Evolutionary conservation across 345 rosid genomes (phyloP), one percentile per base, ranked within the genome.

Genomic region (Salix dunnii): DNA sequence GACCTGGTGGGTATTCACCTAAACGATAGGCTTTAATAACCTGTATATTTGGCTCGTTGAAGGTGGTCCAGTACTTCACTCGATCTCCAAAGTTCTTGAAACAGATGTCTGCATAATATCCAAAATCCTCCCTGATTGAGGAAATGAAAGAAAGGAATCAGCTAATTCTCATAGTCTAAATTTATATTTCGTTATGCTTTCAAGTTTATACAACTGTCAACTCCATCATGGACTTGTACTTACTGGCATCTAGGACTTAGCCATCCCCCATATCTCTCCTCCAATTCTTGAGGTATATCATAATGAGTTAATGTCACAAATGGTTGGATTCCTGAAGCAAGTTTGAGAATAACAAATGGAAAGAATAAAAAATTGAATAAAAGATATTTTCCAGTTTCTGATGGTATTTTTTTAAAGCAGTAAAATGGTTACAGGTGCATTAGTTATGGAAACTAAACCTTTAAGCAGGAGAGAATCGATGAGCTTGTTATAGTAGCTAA

Each of bases 401-500:
- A 68, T 38, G 30, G 16, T 21, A 28, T 25, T 68, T 21, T 21
- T 18, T 68, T 23, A 3, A 30, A 14, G 49, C 49, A 46, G 17
- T 40, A 10, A 40, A 40, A 40, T 40, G 43, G 3, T 40, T 10
- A 40, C 43, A 40, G 43, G 43, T 46, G 13, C 16, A 12, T 46
- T 46, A 1, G 16, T 40, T 38, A 18, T 18, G 33, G 25, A 14
- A 72, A 63, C 21, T 27, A 27, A 20, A 89, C 97, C 94, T 80
- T 78, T 82, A 7, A 21, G 74, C 67, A 88, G 81, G 68, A 94
- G 94, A 46, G 85, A 84, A 66, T 90, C 28, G 58, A 92, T 88
- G 70, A 92, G 78, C 51, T 69, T 87, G 88, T 90, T 84, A 69
- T 90, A 94, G 71, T 84, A 69, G 30, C 71, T 71, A 77, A 94